Percentiles rank a stretch among this genome's conserved stretches.
These are phyloP conservation scores for Colletotrichum limetticola DNA, from an alignment of 2,329 filamentous ascomycete genomes.

Conservation along the genomic window DNA sequence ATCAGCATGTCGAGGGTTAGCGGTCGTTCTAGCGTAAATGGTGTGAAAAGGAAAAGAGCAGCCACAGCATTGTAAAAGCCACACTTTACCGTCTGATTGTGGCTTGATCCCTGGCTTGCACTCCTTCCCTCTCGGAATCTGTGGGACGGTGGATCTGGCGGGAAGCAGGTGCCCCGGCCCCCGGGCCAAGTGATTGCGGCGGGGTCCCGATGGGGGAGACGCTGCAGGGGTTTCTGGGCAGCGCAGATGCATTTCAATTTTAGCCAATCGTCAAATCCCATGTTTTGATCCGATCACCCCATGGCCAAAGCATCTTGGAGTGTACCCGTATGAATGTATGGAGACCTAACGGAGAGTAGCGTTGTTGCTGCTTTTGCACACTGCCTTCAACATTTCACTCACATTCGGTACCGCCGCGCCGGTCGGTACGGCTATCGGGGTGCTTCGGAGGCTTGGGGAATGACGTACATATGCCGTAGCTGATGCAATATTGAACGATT, in stretches of 20 bases:
- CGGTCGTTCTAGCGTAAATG: conserved; percentile 26
- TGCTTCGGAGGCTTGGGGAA: neutral
- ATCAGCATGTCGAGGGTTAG: neutral
- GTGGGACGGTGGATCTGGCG: neutral
- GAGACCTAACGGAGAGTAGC: neutral
- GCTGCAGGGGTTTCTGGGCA: conserved; percentile 20
- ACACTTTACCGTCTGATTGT: neutral
- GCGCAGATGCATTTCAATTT: neutral
- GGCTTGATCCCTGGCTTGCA: conserved; percentile 8
- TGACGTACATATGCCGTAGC: neutral
- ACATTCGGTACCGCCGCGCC: neutral
- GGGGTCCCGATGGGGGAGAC: conserved; percentile 1
- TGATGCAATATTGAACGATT: neutral
- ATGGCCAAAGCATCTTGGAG: neutral
- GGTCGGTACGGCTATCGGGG: neutral
- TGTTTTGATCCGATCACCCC: neutral
- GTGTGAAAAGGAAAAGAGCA: conserved; percentile 14
- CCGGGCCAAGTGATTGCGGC: neutral
- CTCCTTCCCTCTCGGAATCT: neutral
- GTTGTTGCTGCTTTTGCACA: conserved; percentile 11
- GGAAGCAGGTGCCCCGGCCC: neutral
- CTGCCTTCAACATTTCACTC: neutral
- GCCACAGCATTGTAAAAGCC: conserved; percentile 19
- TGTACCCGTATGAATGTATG: neutral
- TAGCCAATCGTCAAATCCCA: conserved; percentile 3